Conservation (phyloP, 106 monocot species). For the Narthecium ossifragum region DNA sequence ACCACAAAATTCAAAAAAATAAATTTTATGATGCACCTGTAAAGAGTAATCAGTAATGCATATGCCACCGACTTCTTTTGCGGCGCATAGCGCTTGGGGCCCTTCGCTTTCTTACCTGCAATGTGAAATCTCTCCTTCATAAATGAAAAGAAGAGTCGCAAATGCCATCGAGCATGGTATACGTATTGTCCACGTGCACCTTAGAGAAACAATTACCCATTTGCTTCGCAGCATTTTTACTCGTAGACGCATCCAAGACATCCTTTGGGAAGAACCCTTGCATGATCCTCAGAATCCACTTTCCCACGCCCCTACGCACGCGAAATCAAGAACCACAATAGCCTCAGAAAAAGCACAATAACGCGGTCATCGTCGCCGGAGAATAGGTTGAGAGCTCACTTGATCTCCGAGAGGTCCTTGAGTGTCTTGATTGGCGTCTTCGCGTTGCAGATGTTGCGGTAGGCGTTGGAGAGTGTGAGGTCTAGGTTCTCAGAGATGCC, state of each 20-base stretch:
- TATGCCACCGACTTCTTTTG: slow-evolving; percentile 94
- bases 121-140: background rate
- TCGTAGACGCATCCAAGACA: slow-evolving; percentile 11
- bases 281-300: slow-evolving; percentile 79
- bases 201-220: slow-evolving; percentile 27
- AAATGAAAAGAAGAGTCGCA: background rate
- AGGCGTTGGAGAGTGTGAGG: slow-evolving; percentile 51
- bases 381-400: slow-evolving; percentile 25
- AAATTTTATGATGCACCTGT: slow-evolving; percentile 38
- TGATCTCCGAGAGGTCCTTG: slow-evolving; percentile 79
- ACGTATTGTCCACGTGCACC: too few relatives aligned
- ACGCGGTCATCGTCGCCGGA: background rate
- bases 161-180: background rate
- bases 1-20: background rate
- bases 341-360: background rate
- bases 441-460: slow-evolving; percentile 59
- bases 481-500: slow-evolving; percentile 66
- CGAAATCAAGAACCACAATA: background rate
- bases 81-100: slow-evolving; percentile 66
- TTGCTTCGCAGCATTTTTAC: slow-evolving; percentile 14
- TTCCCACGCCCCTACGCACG: slow-evolving; percentile 65
- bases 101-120: slow-evolving; percentile 65
- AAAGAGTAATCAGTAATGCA: slow-evolving; percentile 84
- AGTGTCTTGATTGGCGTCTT: slow-evolving; percentile 66
- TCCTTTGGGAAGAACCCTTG: slow-evolving; percentile 50